phyloP scores from a whole-genome alignment of 2,329 filamentous ascomycete genomes.

The Sordariomycetes sp. region DNA sequence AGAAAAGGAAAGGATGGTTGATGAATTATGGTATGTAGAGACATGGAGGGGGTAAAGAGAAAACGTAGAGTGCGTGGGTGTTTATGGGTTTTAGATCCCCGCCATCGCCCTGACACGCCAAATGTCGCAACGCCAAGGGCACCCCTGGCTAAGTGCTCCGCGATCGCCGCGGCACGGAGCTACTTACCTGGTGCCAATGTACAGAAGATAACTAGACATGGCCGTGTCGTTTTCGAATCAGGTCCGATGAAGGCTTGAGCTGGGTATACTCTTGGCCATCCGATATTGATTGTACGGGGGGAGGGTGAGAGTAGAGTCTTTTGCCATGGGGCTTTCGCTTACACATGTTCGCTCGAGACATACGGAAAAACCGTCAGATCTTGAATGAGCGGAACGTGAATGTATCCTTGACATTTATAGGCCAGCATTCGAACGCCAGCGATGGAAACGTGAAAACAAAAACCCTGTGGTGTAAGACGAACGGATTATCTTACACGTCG shows the following conservation, averaged over 20 bases:
- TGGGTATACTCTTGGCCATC: not conserved
- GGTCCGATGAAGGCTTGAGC: not conserved
- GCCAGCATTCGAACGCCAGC: too few relatives aligned
- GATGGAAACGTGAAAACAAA: too few relatives aligned
- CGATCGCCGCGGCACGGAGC: not conserved
- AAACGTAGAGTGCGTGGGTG: not conserved
- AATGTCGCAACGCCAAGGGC: conserved; percentile 2
- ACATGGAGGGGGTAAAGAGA: not conserved
- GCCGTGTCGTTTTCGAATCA: not conserved
- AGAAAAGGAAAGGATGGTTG: not conserved
- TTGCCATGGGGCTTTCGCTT: too few relatives aligned
- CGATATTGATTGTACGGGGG: not conserved
- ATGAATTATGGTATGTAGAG: not conserved
- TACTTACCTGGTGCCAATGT: not conserved
- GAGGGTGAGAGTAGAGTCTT: not conserved
- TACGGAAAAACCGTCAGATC: too few relatives aligned
- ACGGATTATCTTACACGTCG: too few relatives aligned
- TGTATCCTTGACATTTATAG: too few relatives aligned
- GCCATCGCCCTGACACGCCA: conserved; percentile 1
- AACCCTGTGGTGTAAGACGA: too few relatives aligned
- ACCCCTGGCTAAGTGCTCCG: not conserved
- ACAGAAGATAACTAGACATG: not conserved
- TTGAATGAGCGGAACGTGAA: too few relatives aligned
- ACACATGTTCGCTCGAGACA: too few relatives aligned
- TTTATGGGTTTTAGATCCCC: not conserved